Evolutionary conservation across 768 basidiomycete species (phyloP).

Genomic region (Boletus sensibilis): DNA sequence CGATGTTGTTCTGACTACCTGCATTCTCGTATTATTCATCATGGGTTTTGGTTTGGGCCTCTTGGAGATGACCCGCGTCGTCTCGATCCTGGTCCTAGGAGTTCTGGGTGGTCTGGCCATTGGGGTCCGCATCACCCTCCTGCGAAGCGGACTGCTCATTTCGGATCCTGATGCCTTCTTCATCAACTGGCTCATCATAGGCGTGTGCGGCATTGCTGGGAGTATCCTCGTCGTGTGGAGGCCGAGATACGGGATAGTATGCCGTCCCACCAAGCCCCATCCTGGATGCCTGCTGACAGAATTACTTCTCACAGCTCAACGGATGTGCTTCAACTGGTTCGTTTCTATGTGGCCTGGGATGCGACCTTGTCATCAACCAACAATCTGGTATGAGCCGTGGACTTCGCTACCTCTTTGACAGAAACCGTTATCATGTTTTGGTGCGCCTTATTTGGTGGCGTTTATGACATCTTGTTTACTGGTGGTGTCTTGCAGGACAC

Average conservation of each 20-base stretch:
- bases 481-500: slow-evolving; percentile 41
- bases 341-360: slow-evolving; percentile 54
- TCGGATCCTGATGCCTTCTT: slow-evolving; percentile 35
- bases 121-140: slow-evolving; percentile 52
- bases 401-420: slow-evolving; percentile 61
- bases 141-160: slow-evolving; percentile 51
- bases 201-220: slow-evolving; percentile 41
- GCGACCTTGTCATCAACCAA: slow-evolving; percentile 55
- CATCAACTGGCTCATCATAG: slow-evolving; percentile 56
- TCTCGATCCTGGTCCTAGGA: slow-evolving; percentile 47
- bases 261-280: slow-evolving; percentile 14
- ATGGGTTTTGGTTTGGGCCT: slow-evolving; percentile 53
- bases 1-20: slow-evolving; percentile 49
- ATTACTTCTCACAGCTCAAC: slow-evolving; percentile 33
- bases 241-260: slow-evolving; percentile 51
- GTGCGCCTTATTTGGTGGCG: slow-evolving; percentile 36
- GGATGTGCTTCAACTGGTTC: slow-evolving; percentile 60
- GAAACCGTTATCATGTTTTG: slow-evolving; percentile 54
- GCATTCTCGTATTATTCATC: slow-evolving; percentile 49
- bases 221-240: slow-evolving; percentile 43
- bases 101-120: slow-evolving; percentile 56
- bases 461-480: neutral
- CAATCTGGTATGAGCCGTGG: slow-evolving; percentile 65
- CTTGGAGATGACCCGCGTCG: slow-evolving; percentile 49
- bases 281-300: slow-evolving; percentile 2